phyloP scores from a whole-genome alignment of 23 red algal species.

The Gracilariopsis chorda region DNA sequence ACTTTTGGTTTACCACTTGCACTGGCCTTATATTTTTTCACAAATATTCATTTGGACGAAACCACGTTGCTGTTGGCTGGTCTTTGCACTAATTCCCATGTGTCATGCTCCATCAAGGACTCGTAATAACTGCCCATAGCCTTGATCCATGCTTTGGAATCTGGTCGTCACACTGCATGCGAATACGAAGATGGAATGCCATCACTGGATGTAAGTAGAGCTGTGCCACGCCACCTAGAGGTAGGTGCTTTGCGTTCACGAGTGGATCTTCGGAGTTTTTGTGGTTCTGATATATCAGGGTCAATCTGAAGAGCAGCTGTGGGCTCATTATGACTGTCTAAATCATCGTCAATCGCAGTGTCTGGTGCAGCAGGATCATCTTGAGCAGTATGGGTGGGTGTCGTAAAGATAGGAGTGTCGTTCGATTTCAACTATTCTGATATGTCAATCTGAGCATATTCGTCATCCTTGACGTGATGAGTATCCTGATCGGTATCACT shows the following conservation, averaged over 20 bases:
- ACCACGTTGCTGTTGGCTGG: not conserved
- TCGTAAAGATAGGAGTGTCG: no score
- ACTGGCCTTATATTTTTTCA: not conserved
- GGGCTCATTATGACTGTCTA: no score
- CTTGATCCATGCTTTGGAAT: constrained; percentile 1
- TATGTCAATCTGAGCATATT: not conserved
- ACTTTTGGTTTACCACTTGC: not conserved
- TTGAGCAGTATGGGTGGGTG: no score
- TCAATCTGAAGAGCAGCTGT: not conserved
- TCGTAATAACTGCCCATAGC: not conserved
- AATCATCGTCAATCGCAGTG: no score
- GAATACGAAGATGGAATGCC: not conserved
- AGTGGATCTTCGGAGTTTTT: not conserved
- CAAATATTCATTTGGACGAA: not conserved
- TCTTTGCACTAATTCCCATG: not conserved
- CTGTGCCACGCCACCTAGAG: not conserved
- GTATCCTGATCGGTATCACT: not conserved
- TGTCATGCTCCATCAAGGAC: constrained; percentile 40
- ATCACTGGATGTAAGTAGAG: not conserved
- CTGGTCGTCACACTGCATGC: not conserved
- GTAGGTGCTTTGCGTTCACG: not conserved
- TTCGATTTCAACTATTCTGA: no score
- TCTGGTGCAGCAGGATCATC: no score
- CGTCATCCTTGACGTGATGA: not conserved
- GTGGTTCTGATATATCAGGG: not conserved